Conservation (phyloP, 148 eudicot genomes). For the Rhododendron ovatum region DNA sequence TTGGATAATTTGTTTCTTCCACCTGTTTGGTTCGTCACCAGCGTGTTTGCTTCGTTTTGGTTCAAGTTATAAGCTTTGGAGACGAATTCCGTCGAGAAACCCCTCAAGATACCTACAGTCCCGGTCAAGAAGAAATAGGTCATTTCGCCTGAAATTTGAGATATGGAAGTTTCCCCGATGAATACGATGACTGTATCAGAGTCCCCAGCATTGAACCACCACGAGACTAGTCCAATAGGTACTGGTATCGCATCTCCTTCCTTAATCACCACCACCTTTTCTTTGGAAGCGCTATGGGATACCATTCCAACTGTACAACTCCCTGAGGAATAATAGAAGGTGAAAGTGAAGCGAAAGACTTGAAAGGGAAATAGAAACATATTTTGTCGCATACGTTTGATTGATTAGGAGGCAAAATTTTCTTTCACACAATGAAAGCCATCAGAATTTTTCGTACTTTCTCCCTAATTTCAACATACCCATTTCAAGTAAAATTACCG, state of each 20-base stretch:
- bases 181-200: constrained; percentile 20
- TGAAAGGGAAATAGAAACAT: no score
- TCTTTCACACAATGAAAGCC: not conserved
- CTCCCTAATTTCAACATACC: not conserved
- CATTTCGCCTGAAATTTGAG: constrained; percentile 19
- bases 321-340: constrained; percentile 8
- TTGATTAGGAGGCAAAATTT: not conserved
- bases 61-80: constrained; percentile 17
- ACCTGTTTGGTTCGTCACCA: constrained; percentile 23
- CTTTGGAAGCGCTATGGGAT: constrained; percentile 16
- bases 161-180: constrained; percentile 32
- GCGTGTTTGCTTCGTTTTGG: constrained; percentile 17
- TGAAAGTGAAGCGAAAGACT: no score
- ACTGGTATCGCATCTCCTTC: constrained; percentile 40
- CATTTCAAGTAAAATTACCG: no score
- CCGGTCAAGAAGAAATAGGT: constrained; percentile 34
- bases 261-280: constrained; percentile 27
- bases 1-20: not conserved
- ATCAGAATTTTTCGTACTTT: no score
- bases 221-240: constrained; percentile 29
- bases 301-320: constrained; percentile 29
- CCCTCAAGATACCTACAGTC: constrained; percentile 16
- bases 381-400: not conserved
- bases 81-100: constrained; percentile 30
- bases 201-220: constrained; percentile 56